Percentiles rank a stretch among this genome's conserved stretches.
phyloP scores from a whole-genome alignment of 169 alveolate species.

The Babesia divergens region DNA sequence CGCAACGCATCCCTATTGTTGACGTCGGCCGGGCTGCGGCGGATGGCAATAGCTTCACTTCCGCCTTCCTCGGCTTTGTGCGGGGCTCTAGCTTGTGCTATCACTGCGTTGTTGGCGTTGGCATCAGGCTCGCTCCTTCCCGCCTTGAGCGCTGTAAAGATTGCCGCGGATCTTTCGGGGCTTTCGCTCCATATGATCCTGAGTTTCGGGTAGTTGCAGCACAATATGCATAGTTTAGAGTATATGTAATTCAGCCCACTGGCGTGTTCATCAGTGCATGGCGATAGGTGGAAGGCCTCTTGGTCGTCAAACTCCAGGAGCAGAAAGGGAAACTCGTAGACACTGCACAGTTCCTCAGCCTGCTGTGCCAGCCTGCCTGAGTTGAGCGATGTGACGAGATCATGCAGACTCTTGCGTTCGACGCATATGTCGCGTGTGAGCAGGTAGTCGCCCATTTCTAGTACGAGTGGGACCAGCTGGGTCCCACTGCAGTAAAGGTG shows the following conservation, averaged over 20 bases:
- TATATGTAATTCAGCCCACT: conserved; percentile 46
- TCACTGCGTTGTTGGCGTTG: conserved; percentile 8
- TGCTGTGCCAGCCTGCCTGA: conserved; percentile 75
- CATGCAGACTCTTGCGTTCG: conserved; percentile 79
- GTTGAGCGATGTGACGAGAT: conserved; percentile 69
- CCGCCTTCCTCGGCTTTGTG: background rate
- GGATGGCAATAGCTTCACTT: background rate
- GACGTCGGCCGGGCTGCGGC: conserved; percentile 51
- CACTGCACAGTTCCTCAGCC: conserved; percentile 61
- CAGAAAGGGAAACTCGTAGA: conserved; percentile 46
- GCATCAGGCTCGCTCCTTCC: conserved; percentile 58
- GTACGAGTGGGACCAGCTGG: conserved; percentile 73
- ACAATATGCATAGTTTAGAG: conserved; percentile 39
- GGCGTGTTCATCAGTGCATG: conserved; percentile 21
- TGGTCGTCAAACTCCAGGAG: conserved; percentile 56
- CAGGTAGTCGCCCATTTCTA: conserved; percentile 82
- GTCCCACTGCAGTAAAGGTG: conserved; percentile 75
- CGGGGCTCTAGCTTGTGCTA: conserved; percentile 17
- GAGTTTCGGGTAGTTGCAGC: conserved; percentile 61
- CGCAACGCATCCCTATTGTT: conserved; percentile 59
- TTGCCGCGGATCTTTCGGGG: conserved; percentile 51
- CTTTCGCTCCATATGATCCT: conserved; percentile 60
- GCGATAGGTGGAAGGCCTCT: conserved; percentile 60
- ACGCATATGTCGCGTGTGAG: conserved; percentile 81
- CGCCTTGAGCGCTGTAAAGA: conserved; percentile 32